phyloP scores from a whole-genome alignment of 768 basidiomycete genomes.

The Trametes villosa region DNA sequence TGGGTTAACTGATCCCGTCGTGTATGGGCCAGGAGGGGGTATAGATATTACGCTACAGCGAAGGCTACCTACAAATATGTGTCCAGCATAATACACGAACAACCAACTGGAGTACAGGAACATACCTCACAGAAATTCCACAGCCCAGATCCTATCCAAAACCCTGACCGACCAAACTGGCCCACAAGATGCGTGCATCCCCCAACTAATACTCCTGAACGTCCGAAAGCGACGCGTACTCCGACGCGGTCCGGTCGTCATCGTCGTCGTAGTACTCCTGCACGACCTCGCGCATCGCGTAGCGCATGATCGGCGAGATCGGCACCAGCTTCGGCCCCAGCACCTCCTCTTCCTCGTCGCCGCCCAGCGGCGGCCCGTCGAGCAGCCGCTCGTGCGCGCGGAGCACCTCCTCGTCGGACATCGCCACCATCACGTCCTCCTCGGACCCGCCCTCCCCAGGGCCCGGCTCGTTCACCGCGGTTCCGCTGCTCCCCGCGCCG shows the following conservation, averaged over 20 bases:
- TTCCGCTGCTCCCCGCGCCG: conserved; percentile 44
- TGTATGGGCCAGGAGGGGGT: too few relatives aligned
- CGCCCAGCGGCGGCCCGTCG: conserved; percentile 47
- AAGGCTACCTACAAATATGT: not conserved
- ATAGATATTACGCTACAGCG: too few relatives aligned
- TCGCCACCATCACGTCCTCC: conserved; percentile 52
- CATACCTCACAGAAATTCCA: not conserved
- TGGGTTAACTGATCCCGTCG: too few relatives aligned
- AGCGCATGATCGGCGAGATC: conserved; percentile 80
- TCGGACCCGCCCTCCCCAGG: conserved; percentile 1
- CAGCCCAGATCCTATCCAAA: not conserved
- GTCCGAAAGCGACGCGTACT: conserved; percentile 80
- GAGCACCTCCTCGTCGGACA: conserved; percentile 50
- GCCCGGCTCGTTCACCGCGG: conserved; percentile 36
- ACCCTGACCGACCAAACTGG: not conserved
- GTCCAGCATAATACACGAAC: not conserved
- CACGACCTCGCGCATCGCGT: conserved; percentile 83
- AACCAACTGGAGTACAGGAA: not conserved
- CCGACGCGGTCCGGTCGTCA: conserved; percentile 72
- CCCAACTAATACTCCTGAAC: conserved; percentile 66
- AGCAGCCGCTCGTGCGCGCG: conserved; percentile 44
- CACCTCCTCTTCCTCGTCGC: conserved; percentile 53
- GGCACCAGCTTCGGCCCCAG: conserved; percentile 80
- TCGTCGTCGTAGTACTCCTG: conserved; percentile 83
- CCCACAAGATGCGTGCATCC: not conserved